Evolutionary conservation across 2,329 filamentous ascomycete genomes (phyloP).

Genomic region (Fusarium subglutinans): DNA sequence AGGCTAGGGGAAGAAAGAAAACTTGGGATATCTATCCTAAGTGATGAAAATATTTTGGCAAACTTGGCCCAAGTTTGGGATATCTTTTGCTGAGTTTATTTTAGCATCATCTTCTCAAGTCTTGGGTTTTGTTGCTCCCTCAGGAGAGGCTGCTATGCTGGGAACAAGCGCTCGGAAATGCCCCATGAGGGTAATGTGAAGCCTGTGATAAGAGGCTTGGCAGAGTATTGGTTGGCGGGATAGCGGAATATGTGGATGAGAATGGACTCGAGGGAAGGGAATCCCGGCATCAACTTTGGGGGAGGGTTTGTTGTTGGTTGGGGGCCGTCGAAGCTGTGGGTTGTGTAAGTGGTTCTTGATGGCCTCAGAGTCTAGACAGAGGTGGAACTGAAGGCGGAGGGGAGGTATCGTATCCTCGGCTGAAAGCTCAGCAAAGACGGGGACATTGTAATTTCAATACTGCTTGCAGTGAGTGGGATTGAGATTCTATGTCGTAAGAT

Average conservation of each 20-base stretch:
- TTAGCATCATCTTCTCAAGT: no score
- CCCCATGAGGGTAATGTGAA: background rate
- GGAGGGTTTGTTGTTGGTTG: background rate
- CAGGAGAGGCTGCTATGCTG: background rate
- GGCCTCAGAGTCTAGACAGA: background rate
- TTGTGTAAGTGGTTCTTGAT: background rate
- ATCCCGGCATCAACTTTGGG: background rate
- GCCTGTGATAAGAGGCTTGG: constrained; percentile 3
- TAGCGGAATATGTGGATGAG: background rate
- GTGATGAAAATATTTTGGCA: no score
- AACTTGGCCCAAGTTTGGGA: no score
- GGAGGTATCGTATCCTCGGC: background rate
- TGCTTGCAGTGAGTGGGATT: background rate
- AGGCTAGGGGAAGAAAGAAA: background rate
- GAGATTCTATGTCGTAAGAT: background rate
- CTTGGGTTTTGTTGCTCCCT: no score
- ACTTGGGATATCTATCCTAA: no score
- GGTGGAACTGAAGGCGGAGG: background rate
- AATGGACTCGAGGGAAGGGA: background rate
- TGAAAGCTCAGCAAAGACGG: background rate
- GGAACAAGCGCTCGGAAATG: constrained; percentile 1
- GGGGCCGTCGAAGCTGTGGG: background rate
- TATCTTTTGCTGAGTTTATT: no score
- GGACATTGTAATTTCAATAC: background rate
- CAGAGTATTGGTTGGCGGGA: constrained; percentile 5